Percentiles rank a stretch among this genome's conserved stretches.
These are phyloP conservation scores for Penicillium sp. DNA, from an alignment of 2,329 filamentous ascomycete genomes.

Conservation along the genomic window DNA sequence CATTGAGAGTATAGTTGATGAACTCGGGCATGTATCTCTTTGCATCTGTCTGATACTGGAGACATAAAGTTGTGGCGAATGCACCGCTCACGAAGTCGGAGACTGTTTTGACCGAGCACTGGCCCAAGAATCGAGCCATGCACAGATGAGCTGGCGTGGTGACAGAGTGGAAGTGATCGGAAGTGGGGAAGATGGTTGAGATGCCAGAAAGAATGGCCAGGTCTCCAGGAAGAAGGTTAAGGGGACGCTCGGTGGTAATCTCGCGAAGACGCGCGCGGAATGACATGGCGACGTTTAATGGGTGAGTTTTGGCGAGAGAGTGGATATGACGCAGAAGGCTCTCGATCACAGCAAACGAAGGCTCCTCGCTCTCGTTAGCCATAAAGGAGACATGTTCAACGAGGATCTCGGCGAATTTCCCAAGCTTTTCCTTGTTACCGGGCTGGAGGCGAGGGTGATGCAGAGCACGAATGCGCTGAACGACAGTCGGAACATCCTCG, in stretches of 20 bases:
- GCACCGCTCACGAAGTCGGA: constrained; percentile 70
- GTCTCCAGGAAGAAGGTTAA: constrained; percentile 65
- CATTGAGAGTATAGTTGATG: constrained; percentile 75
- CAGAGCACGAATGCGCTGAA: constrained; percentile 88
- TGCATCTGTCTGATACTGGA: constrained; percentile 79
- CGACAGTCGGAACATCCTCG: constrained; percentile 69
- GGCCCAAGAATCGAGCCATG: constrained; percentile 79
- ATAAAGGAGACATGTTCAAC: constrained; percentile 60
- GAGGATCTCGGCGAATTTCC: constrained; percentile 50
- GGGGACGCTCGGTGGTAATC: constrained; percentile 51
- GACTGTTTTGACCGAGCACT: constrained; percentile 66
- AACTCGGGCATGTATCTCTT: constrained; percentile 89
- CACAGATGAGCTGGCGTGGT: constrained; percentile 84
- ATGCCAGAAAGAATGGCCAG: constrained; percentile 80
- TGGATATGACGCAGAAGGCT: constrained; percentile 84
- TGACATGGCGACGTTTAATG: constrained; percentile 70
- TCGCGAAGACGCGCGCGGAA: constrained; percentile 71
- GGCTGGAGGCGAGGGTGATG: constrained; percentile 83
- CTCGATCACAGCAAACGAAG: constrained; percentile 70
- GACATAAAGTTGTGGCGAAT: constrained; percentile 72
- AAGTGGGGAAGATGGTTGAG: constrained; percentile 83
- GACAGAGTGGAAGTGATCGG: constrained; percentile 95
- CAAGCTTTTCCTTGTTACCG: constrained; percentile 80
- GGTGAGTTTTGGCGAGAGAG: constrained; percentile 83
- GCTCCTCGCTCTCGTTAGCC: constrained; percentile 48